phyloP scores from a whole-genome alignment of 495 filamentous ascomycete species.

The Aspergillus taichungensis region DNA sequence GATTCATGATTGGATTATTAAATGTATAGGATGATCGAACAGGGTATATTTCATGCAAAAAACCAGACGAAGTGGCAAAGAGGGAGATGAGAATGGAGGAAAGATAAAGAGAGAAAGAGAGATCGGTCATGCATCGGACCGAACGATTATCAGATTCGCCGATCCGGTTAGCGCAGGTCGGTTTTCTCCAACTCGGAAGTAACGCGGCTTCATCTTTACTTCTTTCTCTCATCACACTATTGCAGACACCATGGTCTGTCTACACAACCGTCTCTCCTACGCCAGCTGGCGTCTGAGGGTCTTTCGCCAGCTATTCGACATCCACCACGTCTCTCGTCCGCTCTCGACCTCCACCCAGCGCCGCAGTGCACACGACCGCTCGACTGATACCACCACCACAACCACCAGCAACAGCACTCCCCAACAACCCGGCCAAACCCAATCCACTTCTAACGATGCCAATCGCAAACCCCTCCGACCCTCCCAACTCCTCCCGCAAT shows the following conservation, averaged over 20 bases:
- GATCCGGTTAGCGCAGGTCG: too few relatives aligned
- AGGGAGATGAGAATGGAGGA: neutral
- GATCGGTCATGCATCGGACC: neutral
- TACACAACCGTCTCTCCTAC: constrained; percentile 17
- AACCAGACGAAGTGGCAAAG: neutral
- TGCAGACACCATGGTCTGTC: constrained; percentile 21
- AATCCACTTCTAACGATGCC: neutral
- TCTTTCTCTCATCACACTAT: neutral
- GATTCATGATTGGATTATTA: constrained; percentile 7
- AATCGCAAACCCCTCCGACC: constrained; percentile 9
- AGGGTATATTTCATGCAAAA: too few relatives aligned
- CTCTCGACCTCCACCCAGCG: constrained; percentile 1
- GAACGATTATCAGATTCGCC: too few relatives aligned
- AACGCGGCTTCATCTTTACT: neutral
- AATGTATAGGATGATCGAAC: neutral
- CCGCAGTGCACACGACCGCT: neutral
- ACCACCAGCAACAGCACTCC: neutral
- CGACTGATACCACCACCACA: neutral
- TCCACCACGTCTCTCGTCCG: neutral
- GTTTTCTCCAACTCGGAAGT: too few relatives aligned
- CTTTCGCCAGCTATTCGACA: constrained; percentile 19
- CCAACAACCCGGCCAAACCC: neutral
- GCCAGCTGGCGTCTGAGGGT: constrained; percentile 27
- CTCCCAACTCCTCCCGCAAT: constrained; percentile 35
- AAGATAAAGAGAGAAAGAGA: neutral